phyloP scores from a whole-genome alignment of 2,329 filamentous ascomycete genomes.

The Aspergillus alliaceus region DNA sequence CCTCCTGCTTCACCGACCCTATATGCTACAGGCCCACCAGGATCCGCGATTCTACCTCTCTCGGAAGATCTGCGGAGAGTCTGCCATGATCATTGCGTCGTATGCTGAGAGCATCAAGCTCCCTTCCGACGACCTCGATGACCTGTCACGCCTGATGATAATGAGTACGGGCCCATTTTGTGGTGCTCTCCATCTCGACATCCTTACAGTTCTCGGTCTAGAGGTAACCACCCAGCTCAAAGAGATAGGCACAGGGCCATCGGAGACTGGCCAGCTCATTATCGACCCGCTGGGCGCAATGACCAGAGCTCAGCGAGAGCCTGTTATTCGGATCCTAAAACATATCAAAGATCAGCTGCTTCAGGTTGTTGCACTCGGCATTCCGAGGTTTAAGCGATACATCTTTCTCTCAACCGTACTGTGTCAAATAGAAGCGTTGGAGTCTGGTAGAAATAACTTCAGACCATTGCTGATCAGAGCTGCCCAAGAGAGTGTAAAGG shows the following conservation, averaged over 20 bases:
- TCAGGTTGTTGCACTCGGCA: conserved; percentile 20
- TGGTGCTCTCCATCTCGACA: conserved; percentile 22
- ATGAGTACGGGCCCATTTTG: conserved; percentile 19
- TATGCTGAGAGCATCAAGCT: conserved; percentile 15
- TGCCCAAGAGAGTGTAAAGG: not conserved
- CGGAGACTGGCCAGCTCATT: conserved; percentile 9
- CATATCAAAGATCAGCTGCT: conserved; percentile 20
- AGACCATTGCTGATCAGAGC: not conserved
- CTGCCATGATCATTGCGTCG: conserved; percentile 19
- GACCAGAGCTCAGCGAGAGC: not conserved
- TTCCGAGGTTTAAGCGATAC: conserved; percentile 18
- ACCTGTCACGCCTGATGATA: conserved; percentile 14
- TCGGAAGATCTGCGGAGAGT: conserved; percentile 19
- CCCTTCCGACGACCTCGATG: conserved; percentile 8
- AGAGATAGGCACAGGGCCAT: conserved; percentile 10
- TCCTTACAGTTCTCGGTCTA: conserved; percentile 20
- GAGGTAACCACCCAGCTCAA: conserved; percentile 26
- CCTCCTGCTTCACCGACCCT: conserved; percentile 17
- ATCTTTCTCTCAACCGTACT: conserved; percentile 14
- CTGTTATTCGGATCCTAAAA: conserved; percentile 18
- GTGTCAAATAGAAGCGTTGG: conserved; percentile 16
- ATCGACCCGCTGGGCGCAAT: conserved; percentile 5
- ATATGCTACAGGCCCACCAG: conserved; percentile 12
- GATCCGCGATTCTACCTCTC: conserved; percentile 18
- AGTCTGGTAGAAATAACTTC: not conserved